A percentile compares a stretch with the other conserved stretches of the same genome.
phyloP scores from a whole-genome alignment of 805 yeast species.

The Yamadazyma sp. region DNA sequence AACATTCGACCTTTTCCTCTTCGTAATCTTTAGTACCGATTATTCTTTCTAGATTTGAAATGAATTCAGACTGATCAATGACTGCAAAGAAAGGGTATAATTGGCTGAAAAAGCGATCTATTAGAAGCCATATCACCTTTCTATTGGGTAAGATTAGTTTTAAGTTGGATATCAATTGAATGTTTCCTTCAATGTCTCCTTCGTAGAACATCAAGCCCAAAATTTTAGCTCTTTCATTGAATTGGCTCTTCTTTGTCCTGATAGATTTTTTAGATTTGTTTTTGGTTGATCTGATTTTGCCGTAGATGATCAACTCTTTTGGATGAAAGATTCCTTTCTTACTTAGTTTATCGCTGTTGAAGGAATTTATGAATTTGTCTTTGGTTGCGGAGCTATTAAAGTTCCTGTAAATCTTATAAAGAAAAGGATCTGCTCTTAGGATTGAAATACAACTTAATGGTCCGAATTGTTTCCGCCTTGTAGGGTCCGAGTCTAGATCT shows the following conservation, averaged over 20 bases:
- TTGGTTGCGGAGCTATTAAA: slow-evolving; percentile 6
- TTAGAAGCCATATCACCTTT: slow-evolving; percentile 49
- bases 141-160: slow-evolving; percentile 44
- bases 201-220: slow-evolving; percentile 8
- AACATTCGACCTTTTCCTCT: slow-evolving; percentile 2
- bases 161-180: slow-evolving; percentile 4
- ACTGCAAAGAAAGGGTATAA: slow-evolving; percentile 65
- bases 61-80: slow-evolving; percentile 55
- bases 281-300: slow-evolving; percentile 1
- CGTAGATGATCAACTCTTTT: slow-evolving; percentile 2
- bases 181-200: slow-evolving; percentile 7
- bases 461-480: slow-evolving; percentile 3
- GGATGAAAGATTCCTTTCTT: neutral
- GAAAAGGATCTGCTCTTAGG: slow-evolving; percentile 8
- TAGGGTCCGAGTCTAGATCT: neutral
- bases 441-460: slow-evolving; percentile 4
- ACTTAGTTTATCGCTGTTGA: neutral
- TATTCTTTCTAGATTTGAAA: slow-evolving; percentile 31
- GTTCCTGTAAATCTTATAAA: slow-evolving; percentile 3
- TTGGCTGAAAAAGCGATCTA: slow-evolving; percentile 56
- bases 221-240: slow-evolving; percentile 13
- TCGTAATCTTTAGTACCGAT: slow-evolving; percentile 30
- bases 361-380: slow-evolving; percentile 2
- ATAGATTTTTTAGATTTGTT: slow-evolving; percentile 2
- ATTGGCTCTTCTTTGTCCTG: slow-evolving; percentile 4